Conservation (phyloP, 2,329 filamentous ascomycete species). For the Tetracladium maxilliforme region DNA sequence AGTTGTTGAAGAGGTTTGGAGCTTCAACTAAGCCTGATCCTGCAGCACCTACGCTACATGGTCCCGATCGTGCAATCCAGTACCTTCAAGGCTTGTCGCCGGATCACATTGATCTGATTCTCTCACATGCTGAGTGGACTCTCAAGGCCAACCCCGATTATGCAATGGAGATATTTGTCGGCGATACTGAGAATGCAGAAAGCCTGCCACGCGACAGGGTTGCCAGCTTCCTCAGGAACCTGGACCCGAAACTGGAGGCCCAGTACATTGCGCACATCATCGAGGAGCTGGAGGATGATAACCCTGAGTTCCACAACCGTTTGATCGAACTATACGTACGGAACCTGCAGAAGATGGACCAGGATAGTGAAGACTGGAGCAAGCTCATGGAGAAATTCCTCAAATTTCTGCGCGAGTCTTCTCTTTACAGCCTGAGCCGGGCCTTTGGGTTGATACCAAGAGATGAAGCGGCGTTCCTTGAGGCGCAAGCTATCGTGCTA, state of each 20-base stretch:
- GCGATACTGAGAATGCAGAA: slow-evolving; percentile 91
- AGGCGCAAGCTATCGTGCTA: slow-evolving; percentile 78
- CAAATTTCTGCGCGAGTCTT: slow-evolving; percentile 59
- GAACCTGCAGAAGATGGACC: slow-evolving; percentile 31
- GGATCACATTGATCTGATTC: slow-evolving; percentile 75
- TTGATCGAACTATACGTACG: slow-evolving; percentile 65
- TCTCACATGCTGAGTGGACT: slow-evolving; percentile 87
- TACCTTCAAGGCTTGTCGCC: slow-evolving; percentile 86
- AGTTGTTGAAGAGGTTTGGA: slow-evolving; percentile 71
- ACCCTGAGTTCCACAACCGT: slow-evolving; percentile 74
- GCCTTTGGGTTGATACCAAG: slow-evolving; percentile 66
- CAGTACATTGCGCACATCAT: slow-evolving; percentile 86
- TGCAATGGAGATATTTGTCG: slow-evolving; percentile 86
- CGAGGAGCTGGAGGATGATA: slow-evolving; percentile 69
- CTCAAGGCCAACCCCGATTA: slow-evolving; percentile 55
- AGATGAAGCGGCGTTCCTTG: slow-evolving; percentile 74
- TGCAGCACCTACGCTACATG: slow-evolving; percentile 46
- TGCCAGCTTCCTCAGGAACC: slow-evolving; percentile 53
- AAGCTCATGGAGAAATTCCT: slow-evolving; percentile 53
- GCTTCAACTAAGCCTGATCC: slow-evolving; percentile 35
- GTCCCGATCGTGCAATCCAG: slow-evolving; percentile 68
- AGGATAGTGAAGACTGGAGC: slow-evolving; percentile 33
- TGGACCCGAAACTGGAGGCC: slow-evolving; percentile 59
- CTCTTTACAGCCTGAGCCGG: slow-evolving; percentile 65
- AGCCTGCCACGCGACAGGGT: slow-evolving; percentile 67